phyloP scores from a whole-genome alignment of 139 green algal species.

The Diplosphaera chodatii region DNA sequence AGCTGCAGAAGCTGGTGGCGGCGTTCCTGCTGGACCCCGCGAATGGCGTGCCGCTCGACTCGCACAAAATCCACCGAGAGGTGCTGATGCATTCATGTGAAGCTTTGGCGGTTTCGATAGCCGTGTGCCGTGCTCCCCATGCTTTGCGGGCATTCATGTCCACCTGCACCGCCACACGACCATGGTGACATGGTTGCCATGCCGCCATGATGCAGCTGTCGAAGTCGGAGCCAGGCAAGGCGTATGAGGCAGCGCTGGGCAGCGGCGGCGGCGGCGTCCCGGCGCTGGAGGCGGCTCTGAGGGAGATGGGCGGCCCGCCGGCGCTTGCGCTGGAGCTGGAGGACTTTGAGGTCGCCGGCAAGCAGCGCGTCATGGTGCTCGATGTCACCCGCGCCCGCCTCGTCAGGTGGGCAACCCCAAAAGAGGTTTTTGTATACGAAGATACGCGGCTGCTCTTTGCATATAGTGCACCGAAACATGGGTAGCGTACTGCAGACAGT shows the following conservation, averaged over 20 bases:
- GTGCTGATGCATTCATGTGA: neutral
- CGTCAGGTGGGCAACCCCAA: too few relatives aligned
- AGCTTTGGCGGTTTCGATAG: too few relatives aligned
- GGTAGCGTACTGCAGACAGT: too few relatives aligned
- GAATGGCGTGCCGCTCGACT: conserved; percentile 18
- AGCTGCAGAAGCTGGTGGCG: conserved; percentile 20
- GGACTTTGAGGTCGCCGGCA: conserved; percentile 8
- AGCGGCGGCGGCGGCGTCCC: neutral
- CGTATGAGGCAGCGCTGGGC: conserved; percentile 10
- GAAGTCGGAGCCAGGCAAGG: neutral
- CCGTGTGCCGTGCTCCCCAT: too few relatives aligned
- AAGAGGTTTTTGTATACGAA: too few relatives aligned
- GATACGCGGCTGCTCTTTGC: too few relatives aligned
- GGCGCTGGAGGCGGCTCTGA: neutral
- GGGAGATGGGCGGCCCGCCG: neutral
- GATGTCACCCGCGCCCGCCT: neutral
- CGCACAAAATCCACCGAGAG: conserved; percentile 13
- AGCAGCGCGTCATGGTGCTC: conserved; percentile 5
- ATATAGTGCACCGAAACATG: too few relatives aligned
- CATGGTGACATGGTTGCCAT: too few relatives aligned
- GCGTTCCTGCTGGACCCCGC: conserved; percentile 18
- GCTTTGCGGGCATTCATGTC: too few relatives aligned
- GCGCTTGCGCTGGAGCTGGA: conserved; percentile 7
- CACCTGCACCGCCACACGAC: too few relatives aligned
- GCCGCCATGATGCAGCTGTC: conserved; percentile 7